Base-by-base conservation (phyloP, 2,329 filamentous ascomycete species). In the Calonectria crousiana region DNA sequence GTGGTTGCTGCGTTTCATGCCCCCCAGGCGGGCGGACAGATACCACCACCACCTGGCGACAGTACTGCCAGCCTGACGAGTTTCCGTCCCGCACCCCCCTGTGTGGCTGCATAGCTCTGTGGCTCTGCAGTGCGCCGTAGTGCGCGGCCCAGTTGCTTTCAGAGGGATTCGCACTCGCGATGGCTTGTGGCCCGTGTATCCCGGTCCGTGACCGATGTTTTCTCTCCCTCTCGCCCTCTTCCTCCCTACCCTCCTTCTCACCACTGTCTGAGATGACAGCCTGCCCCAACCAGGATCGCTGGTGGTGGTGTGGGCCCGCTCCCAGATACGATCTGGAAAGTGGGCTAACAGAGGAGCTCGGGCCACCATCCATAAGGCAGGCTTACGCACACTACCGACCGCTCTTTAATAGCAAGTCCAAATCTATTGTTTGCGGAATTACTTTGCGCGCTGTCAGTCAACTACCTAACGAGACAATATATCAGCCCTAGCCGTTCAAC, bases 311-410 rank as follows among this genome's bases (percentile, higher is more conserved):
- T 60, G 34, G 32, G n/a, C 20, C 56, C 56, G 26, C 32, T 23
- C 32, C 53, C 56, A n/a, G 56, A 60, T 60, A 60, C 56, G 56
- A 60, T 60, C 56, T 53, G 51, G 56, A 60, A 38, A 26, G n/a
- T 10, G 56, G 32, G 56, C 56, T 38, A 60, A 20, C 56, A 36
- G 56, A 32, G 56, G n/a, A 28, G 20, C 56, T 16, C 8, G 56
- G 56, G 34, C 30, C 53, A 53, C 28, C 26, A 36, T 13, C 32
- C 56, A 38, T 38, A 60, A 13, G 56, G 56, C 56, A 34, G 3
- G 56, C 56, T 60, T 60, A 60, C 32, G 56, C 56, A 60, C 56
- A 38, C 56, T 38, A 23, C 32, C 56, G 32, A 60, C 56, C 56
- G 32, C 30, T 36, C 34, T 38, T 60, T 60, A 56, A 60, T 26